Evolutionary conservation across 495 filamentous ascomycete species (phyloP).

Genomic region (Thermochaetoides thermophila): DNA sequence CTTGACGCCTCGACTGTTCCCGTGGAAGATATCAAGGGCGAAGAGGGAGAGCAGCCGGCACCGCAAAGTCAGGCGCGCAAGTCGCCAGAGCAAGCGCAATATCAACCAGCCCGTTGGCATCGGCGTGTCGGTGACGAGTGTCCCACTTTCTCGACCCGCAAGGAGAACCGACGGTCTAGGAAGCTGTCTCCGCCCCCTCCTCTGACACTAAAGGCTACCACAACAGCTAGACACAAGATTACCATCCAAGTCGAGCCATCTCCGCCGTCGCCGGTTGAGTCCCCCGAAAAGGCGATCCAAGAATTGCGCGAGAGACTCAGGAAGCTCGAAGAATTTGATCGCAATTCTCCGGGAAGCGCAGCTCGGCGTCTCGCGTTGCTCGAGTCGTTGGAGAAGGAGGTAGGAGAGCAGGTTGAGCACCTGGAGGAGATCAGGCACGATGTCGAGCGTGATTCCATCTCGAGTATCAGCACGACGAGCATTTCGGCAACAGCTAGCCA

Average conservation of each 20-base stretch:
- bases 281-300: conserved; percentile 31
- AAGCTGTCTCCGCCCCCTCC: conserved; percentile 36
- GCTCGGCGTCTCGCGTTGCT: conserved; percentile 27
- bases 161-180: conserved; percentile 20
- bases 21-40: neutral
- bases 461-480: conserved; percentile 23
- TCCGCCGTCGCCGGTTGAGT: conserved; percentile 35
- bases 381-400: conserved; percentile 38
- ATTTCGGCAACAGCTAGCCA: conserved; percentile 10
- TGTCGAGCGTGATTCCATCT: conserved; percentile 32
- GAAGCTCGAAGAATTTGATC: conserved; percentile 25
- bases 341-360: conserved; percentile 17
- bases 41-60: neutral
- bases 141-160: conserved; percentile 36
- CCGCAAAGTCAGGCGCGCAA: too few species aligned
- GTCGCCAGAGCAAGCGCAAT: too few species aligned
- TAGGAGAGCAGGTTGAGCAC: conserved; percentile 34
- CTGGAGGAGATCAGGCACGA: conserved; percentile 37
- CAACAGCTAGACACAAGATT: too few species aligned
- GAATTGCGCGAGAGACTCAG: conserved; percentile 36
- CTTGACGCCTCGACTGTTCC: conserved; percentile 12
- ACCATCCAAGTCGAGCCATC: conserved; percentile 29
- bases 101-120: too few species aligned
- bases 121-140: conserved; percentile 37
- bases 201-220: conserved; percentile 29